These are phyloP conservation scores for Myriosclerotinia curreyana DNA, from an alignment of 2,329 filamentous ascomycete genomes.

Conservation along the genomic window DNA sequence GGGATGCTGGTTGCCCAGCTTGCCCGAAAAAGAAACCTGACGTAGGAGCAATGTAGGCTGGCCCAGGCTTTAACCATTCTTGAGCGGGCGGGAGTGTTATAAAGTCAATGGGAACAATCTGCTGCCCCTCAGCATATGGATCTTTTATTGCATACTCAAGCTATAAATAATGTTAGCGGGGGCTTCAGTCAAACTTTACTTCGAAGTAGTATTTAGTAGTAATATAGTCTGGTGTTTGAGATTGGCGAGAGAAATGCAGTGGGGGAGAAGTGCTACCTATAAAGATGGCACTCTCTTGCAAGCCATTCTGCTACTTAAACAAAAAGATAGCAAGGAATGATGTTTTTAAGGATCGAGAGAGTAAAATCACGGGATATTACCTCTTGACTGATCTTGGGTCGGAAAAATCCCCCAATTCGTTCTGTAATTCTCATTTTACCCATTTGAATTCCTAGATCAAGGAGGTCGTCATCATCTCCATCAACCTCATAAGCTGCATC, in stretches of 20 bases:
- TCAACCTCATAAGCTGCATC: constrained; percentile 68
- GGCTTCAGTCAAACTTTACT: background rate
- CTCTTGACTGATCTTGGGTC: constrained; percentile 69
- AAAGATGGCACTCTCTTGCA: constrained; percentile 26
- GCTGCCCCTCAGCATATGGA: background rate
- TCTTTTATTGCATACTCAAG: constrained; percentile 18
- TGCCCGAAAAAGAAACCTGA: constrained; percentile 61
- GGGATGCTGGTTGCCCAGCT: constrained; percentile 46
- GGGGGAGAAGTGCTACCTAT: background rate
- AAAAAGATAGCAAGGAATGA: background rate
- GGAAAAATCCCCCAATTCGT: constrained; percentile 67
- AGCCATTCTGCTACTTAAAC: constrained; percentile 22
- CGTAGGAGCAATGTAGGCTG: constrained; percentile 64
- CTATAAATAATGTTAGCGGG: constrained; percentile 1
- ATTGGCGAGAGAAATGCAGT: background rate
- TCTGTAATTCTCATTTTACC: constrained; percentile 73
- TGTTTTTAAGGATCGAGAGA: constrained; percentile 36
- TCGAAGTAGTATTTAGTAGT: no score
- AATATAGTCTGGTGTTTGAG: background rate
- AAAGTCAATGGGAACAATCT: background rate
- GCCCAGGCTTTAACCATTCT: constrained; percentile 61
- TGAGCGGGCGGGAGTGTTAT: constrained; percentile 31
- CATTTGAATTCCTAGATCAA: constrained; percentile 69
- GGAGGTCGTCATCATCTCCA: constrained; percentile 62
- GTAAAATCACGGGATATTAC: constrained; percentile 43